Percentiles rank a stretch among this genome's conserved stretches.
phyloP scores from a whole-genome alignment of 768 basidiomycete species.

The Pholiota molesta region DNA sequence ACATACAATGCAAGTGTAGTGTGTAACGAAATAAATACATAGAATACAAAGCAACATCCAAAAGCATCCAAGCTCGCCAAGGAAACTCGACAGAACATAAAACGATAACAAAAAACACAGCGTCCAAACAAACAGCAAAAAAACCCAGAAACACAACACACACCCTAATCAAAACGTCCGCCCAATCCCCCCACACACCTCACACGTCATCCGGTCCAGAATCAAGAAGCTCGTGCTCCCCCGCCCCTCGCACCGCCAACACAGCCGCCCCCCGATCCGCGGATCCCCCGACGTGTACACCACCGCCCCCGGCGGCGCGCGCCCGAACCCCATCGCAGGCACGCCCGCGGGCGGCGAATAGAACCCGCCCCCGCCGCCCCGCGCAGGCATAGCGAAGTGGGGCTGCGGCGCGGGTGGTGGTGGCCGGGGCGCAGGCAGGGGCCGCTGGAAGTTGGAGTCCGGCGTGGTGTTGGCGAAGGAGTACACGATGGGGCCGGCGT shows the following conservation, averaged over 20 bases:
- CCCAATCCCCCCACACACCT: conserved; percentile 65
- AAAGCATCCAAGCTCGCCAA: no score
- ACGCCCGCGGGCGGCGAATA: conserved; percentile 11
- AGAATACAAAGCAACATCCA: no score
- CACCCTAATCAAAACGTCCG: conserved; percentile 40
- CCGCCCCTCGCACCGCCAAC: conserved; percentile 66
- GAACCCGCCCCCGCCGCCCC: not conserved
- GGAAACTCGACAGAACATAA: no score
- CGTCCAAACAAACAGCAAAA: no score
- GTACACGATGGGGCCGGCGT: conserved; percentile 61
- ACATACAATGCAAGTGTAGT: no score
- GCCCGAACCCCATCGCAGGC: conserved; percentile 5
- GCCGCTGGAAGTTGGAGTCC: conserved; percentile 24
- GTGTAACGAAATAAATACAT: no score
- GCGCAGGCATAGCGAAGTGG: conserved; percentile 4
- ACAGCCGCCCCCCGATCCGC: conserved; percentile 66
- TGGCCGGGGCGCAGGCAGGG: conserved; percentile 17
- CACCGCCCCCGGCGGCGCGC: conserved; percentile 41
- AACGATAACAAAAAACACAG: no score
- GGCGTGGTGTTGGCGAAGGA: conserved; percentile 32
- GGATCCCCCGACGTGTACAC: conserved; percentile 69
- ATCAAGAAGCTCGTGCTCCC: conserved; percentile 56
- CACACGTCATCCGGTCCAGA: conserved; percentile 57
- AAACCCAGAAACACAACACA: not conserved
- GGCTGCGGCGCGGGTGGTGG: conserved; percentile 3